Conservation (phyloP, 176 grass and related monocot genomes). For the Thinopyrum elongatum region DNA sequence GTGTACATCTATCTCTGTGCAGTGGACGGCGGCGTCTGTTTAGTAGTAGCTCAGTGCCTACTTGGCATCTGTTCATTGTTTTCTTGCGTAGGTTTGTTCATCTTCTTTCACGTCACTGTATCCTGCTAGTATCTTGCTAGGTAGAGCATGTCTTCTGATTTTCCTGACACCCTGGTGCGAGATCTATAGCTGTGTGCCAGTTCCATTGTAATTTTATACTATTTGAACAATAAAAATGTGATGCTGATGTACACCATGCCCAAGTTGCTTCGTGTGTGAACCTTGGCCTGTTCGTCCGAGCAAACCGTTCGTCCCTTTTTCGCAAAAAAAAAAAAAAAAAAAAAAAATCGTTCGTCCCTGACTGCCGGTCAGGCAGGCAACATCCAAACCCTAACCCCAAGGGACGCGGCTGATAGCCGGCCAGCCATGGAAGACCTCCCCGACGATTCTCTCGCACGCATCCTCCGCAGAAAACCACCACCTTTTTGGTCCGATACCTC, state of each 20-base stretch:
- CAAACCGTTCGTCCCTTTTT: no score
- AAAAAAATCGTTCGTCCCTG: no score
- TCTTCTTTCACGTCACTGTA: not conserved
- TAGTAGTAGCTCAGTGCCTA: not conserved
- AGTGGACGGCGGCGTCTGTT: not conserved
- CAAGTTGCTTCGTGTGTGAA: no score
- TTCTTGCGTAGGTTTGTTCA: not conserved
- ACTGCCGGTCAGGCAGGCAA: no score
- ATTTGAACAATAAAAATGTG: not conserved
- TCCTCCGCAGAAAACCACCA: no score
- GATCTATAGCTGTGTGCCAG: not conserved
- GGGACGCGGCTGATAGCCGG: no score
- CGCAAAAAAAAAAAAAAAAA: no score
- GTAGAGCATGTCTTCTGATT: not conserved
- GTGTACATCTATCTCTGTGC: slow-evolving; percentile 26
- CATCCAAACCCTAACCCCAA: no score
- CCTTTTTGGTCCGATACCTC: no score
- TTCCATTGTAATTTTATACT: not conserved
- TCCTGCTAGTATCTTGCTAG: slow-evolving; percentile 8
- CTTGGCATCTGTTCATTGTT: not conserved
- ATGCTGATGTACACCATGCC: not conserved
- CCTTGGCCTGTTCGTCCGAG: no score
- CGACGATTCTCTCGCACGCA: no score
- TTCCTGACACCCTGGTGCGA: not conserved
- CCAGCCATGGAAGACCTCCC: no score